phyloP scores from a whole-genome alignment of 805 yeast genomes.

The Debaryomyces hansenii region DNA sequence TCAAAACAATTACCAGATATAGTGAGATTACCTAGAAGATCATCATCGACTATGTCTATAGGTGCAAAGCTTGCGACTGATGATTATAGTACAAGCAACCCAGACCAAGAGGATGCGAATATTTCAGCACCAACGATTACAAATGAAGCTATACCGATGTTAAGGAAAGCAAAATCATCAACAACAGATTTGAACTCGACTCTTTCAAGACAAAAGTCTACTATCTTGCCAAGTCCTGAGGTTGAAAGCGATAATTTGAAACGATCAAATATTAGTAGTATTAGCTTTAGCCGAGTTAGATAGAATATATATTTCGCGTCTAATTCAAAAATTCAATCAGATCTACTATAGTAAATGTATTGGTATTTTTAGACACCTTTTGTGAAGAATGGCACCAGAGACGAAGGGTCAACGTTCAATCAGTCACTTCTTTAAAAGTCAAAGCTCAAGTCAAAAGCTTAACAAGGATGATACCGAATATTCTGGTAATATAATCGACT shows the following conservation, averaged over 20 bases:
- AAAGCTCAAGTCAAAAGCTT: background rate
- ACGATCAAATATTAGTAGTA: slow-evolving; percentile 18
- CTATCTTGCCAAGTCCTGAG: slow-evolving; percentile 4
- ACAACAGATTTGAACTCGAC: slow-evolving; percentile 4
- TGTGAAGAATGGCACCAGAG: background rate
- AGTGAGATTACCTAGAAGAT: slow-evolving; percentile 6
- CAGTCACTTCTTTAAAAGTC: slow-evolving; percentile 9
- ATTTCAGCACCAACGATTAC: background rate
- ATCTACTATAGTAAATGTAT: too few species aligned
- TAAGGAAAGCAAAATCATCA: slow-evolving; percentile 20
- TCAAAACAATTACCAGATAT: background rate
- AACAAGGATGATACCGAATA: background rate
- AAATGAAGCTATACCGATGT: slow-evolving; percentile 5
- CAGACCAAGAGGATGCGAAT: background rate
- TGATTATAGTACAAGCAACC: slow-evolving; percentile 12
- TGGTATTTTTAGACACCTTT: too few species aligned
- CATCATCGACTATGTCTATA: slow-evolving; percentile 22
- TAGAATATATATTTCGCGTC: slow-evolving; percentile 5
- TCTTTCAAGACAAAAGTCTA: slow-evolving; percentile 3
- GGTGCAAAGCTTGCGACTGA: slow-evolving; percentile 27
- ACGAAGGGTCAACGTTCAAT: slow-evolving; percentile 12
- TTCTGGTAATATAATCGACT: slow-evolving; percentile 1
- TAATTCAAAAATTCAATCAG: background rate
- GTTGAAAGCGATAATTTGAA: slow-evolving; percentile 7
- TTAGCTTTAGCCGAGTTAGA: slow-evolving; percentile 23